A percentile compares a stretch with the other conserved stretches of the same genome.
These are phyloP conservation scores for Cichorium intybus DNA, from an alignment of 140 eudicot genomes.

Conservation along the genomic window DNA sequence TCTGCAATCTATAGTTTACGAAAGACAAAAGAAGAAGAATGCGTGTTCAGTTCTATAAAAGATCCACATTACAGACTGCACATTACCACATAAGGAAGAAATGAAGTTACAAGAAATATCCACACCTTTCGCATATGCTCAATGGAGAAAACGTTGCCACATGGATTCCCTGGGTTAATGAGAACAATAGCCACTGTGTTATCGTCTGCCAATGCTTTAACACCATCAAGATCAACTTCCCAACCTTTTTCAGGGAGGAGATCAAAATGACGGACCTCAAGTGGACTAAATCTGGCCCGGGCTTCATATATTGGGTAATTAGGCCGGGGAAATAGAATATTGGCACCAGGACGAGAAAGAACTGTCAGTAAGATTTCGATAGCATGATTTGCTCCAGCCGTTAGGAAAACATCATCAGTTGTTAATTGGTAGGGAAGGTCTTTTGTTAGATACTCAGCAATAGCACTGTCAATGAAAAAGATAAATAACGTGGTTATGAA, in stretches of 20 bases:
- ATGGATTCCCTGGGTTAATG: conserved; percentile 56
- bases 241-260: conserved; percentile 52
- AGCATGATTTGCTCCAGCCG: conserved; percentile 37
- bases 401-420: conserved; percentile 31
- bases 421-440: conserved; percentile 37
- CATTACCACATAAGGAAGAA: not conserved
- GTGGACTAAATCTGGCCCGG: conserved; percentile 23
- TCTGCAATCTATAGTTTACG: conserved; percentile 24
- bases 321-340: conserved; percentile 40
- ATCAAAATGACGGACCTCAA: conserved; percentile 40
- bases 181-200: conserved; percentile 48
- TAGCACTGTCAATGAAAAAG: conserved; percentile 25
- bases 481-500: not conserved
- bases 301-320: conserved; percentile 39
- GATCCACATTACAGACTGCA: not conserved
- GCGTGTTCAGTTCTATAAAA: not conserved
- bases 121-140: conserved; percentile 39
- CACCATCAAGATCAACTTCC: conserved; percentile 48
- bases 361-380: conserved; percentile 32
- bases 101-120: not conserved
- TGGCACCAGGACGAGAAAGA: conserved; percentile 41
- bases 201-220: conserved; percentile 40
- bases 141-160: conserved; percentile 47
- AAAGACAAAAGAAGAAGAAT: not conserved
- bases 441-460: conserved; percentile 37